Evolutionary conservation across 1,284 basidiomycete genomes (phyloP).

Genomic region (Microbotryomycetes sp.): DNA sequence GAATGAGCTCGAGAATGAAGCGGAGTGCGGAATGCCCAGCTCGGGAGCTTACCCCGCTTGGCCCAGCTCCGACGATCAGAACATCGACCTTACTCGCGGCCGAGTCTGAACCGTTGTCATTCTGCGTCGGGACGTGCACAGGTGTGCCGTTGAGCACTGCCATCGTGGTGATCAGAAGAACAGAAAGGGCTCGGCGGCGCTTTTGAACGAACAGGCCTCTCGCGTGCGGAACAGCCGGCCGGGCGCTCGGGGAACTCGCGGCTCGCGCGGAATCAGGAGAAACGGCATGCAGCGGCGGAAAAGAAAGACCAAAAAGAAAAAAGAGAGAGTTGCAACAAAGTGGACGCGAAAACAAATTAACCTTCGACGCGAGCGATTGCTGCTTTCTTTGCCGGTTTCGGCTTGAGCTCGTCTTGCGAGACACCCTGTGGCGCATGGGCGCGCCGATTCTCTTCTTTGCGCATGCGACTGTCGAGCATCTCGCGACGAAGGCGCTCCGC

Average conservation of each 20-base stretch:
- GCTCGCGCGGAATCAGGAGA: background rate
- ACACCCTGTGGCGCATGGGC: slow-evolving; percentile 58
- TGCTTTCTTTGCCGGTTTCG: slow-evolving; percentile 82
- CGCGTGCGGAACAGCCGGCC: too few species aligned
- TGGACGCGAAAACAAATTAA: background rate
- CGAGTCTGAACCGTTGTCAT: too few species aligned
- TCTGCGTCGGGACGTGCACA: too few species aligned
- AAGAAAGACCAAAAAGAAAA: background rate
- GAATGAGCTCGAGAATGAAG: too few species aligned
- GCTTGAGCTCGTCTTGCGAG: slow-evolving; percentile 74
- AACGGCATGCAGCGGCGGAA: background rate
- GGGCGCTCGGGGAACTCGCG: background rate
- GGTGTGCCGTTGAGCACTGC: too few species aligned
- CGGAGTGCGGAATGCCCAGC: slow-evolving; percentile 4
- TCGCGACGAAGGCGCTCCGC: slow-evolving; percentile 80
- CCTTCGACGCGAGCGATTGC: slow-evolving; percentile 28
- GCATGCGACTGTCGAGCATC: slow-evolving; percentile 80
- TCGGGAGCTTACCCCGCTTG: slow-evolving; percentile 8
- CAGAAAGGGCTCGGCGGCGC: too few species aligned
- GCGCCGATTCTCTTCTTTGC: slow-evolving; percentile 88
- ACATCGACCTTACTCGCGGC: slow-evolving; percentile 18
- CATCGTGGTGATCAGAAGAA: too few species aligned
- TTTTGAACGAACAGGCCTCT: too few species aligned
- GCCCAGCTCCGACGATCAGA: slow-evolving; percentile 29
- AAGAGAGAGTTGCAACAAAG: background rate